Evolutionary conservation across 306 rosid species (phyloP), one percentile per base, ranked within the genome.

Genomic region (Cucurbita ficifolia): DNA sequence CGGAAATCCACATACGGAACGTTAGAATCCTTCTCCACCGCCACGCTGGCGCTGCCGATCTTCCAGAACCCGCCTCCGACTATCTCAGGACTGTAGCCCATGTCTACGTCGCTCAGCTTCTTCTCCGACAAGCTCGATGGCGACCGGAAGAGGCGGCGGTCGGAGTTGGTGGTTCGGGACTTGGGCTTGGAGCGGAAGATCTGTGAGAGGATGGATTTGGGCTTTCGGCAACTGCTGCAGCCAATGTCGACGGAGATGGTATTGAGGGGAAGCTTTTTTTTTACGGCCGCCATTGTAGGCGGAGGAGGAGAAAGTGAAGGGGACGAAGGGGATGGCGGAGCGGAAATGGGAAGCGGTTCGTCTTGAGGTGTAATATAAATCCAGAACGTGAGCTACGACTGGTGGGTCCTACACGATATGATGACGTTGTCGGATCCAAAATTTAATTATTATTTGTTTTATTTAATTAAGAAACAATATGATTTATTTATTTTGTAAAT

Each of bases 1-100:
- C 65, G 68, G 77, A 74, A 74, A 60, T 74, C 77, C 22, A 55
- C 70, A 8, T 58, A 74, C 56, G 77, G 77, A n/a, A 45, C 56
- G 29, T 45, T n/a, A 4, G 77, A 56, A 6, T 74, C 65, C 33
- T 74, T 74, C 70, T 55, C 77, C 29, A 46, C 65, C 57, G 65
- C 77, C 55, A 56, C 64, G 70, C 77, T 74, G 5, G 49, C 74
- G 16, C 56, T 42, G 5, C 74, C 74, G 73, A 67, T 67, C 39
- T 67, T 46, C 73, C 73, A 43, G 6, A 22, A 45, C 0, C 55
- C 73, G 40, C 35, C 55, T 9, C 54, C 55, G 7, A 13, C 73
- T 0, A 43, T 53, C 17, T 65, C 72, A 2, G 52, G 5, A 2
- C 51, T 35, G 35, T 64, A 39, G 4, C n/a, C 1, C 14, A n/a